Base-by-base conservation (phyloP, 73 alveolate genomes). In the Paraurostyla sp. region DNA sequence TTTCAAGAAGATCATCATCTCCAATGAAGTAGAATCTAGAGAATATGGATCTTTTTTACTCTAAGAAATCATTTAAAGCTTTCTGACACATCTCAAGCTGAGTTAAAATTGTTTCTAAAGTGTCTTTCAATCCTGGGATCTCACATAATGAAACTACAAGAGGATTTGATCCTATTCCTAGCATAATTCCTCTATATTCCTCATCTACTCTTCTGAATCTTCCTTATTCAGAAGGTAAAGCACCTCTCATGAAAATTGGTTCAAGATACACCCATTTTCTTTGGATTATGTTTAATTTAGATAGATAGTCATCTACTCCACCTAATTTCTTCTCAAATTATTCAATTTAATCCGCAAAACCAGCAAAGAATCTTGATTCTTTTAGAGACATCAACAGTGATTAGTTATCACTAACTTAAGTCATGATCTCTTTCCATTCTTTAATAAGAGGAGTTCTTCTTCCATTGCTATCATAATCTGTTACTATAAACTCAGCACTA, bases 181-280 rank as follows among this genome's bases (percentile, higher is more conserved):
- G 92, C 99, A 98, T 95, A 50, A 98, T 97, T 51, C 94, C 91
- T 91, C 98, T 93, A 83, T 95, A 99, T 78, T 99, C 99, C 36
- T 97, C 99, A 92, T 99, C 99, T 38, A 99, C 97, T 94, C 99
- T 96, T 90, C 96, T 98, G 85, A 99, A 99, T 89, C 99, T 95
- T 25, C 98, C 99, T 91, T 98, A 97, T 83, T 99, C 99, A 30
- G 97, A 93, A 0, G 99, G 99, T 41, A 99, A 85, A 40, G 99
- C 99, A 23, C 99, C 99, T 91, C 99, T 94, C 16, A 99, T 98
- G 87, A 99, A 99, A 49, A 99, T 99, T 3, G 99, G 99, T 80
- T 99, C 99, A 68, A 99, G 88, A 94, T 99, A 98, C 36, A 99
- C 99, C 99, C 99, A 99, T 89, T 99, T 99, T 71, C 99, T 94